Evolutionary conservation across 2,329 filamentous ascomycete genomes (phyloP), one percentile per base, ranked within the genome.

Genomic region (Aspergillus latus): DNA sequence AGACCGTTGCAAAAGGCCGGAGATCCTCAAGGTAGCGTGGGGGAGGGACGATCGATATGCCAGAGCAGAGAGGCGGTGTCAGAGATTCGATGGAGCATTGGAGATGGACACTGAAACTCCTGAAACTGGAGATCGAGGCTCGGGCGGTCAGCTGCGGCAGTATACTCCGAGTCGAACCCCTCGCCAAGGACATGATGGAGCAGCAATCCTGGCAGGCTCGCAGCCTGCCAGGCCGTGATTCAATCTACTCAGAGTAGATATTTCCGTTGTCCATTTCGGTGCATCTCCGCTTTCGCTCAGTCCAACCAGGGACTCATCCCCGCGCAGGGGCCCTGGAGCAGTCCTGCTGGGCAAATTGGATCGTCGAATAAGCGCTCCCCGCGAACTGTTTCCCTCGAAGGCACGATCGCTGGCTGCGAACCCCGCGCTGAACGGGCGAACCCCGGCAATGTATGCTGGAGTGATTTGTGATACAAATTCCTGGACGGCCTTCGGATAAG

Each of bases 291-390:
- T 54, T 48, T 52, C 58, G 48, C 52, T 51, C 32, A 28, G 46
- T 43, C 56, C 44, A 58, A 43, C 49, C 46, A 51, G 52, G 21
- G 49, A 39, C 11, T 16, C 21, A 42, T 39, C 54, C 45, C 51
- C 46, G 58, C 42, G 46, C 57, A 52, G 58, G 52, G 58, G 56
- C 54, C 58, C 49, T 44, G 47, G 54, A 49, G 47, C 16, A 34
- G 32, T 13, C 39, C 50, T 49, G 51, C 54, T 51, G 39, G 53
- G 49, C 51, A 56, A 55, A 46, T 42, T 51, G 52, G 44, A 53
- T 49, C 52, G 53, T 60, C 58, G 46, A 57, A 58, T 56, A 58
- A 52, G 58, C 58, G 49, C 58, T 45, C 47, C 50, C 52, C 52
- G 56, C 49, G 49, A 56, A 59, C 53, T 53, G 53, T 59, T 56